Conservation (phyloP, 1,139 yeast genomes). For the Suhomyces maxii region DNA sequence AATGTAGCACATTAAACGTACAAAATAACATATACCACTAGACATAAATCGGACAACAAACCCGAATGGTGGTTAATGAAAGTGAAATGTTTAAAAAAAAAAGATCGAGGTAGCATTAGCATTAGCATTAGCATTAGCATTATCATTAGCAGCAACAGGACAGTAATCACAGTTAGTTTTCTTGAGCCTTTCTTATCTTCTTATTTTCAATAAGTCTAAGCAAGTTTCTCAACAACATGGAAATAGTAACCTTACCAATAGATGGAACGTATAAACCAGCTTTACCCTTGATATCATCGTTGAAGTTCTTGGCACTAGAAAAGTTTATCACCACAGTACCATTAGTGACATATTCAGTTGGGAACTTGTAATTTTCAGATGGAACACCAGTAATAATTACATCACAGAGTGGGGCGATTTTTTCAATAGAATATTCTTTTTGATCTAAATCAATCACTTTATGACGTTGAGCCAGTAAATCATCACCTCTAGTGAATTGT, state of each 20-base stretch:
- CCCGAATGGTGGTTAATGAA: no score
- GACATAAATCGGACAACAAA: no score
- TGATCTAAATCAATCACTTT: conserved; percentile 70
- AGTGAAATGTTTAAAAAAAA: no score
- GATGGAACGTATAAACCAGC: conserved; percentile 94
- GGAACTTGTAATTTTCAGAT: conserved; percentile 76
- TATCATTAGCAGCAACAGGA: no score
- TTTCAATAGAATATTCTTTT: conserved; percentile 46
- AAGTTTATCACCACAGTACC: conserved; percentile 93
- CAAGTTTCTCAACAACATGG: conserved; percentile 88
- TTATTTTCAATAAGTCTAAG: conserved; percentile 75
- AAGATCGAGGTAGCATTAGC: no score
- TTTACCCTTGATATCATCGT: conserved; percentile 71
- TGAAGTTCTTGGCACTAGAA: conserved; percentile 84
- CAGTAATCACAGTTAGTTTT: neutral
- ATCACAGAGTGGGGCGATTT: conserved; percentile 75
- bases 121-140: no score
- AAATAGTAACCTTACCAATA: conserved; percentile 93
- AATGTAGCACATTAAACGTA: no score
- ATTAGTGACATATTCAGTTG: conserved; percentile 71
- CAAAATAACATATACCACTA: no score
- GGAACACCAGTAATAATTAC: conserved; percentile 97
- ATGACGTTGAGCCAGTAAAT: conserved; percentile 78
- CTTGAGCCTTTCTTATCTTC: conserved; percentile 22
- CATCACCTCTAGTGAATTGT: conserved; percentile 91